Evolutionary conservation across 2,329 filamentous ascomycete genomes (phyloP), one percentile per base, ranked within the genome.

Genomic region (Apiospora marii): DNA sequence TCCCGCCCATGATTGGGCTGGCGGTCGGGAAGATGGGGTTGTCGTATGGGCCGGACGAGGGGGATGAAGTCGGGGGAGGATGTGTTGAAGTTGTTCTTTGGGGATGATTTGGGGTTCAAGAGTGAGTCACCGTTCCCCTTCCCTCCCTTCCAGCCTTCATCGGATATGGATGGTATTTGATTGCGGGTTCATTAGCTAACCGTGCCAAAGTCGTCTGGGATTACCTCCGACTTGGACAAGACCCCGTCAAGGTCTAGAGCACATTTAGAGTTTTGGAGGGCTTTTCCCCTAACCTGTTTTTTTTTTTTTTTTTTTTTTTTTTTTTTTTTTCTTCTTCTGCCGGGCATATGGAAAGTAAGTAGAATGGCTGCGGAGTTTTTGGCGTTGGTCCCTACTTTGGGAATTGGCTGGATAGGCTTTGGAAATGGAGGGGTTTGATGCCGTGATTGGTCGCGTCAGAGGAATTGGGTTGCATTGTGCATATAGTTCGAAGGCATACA

Each of bases 21-120:
- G 92, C 92, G 0, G 86, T 95, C 1, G 93, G 93, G 46, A 91
- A 90, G 80, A 89, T 91, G 77, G 92, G 91, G 1, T 85, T 94
- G 1, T 87, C 89, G 1, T 94, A 90, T 76, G 87, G 87, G 64
- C 86, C 88, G 0, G 85, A 85, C 1, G 58, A 13, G 58, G 92
- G 92, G 91, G 0, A 89, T 90, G 61, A 84, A 84, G 37, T 86
- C 84, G 58, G 92, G 92, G 0, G 88, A 90, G 73, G 90, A 93
- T 69, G 85, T 92, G 16, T 87, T 91, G 85, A 80, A 89, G 75
- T 81, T 83, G 6, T 92, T 92, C 78, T 94, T 95, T 80, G 87
- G 89, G 24, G 85, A 92, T 70, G 92, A 94, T 78, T 82, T 95
- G 71, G 92, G 88, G 0, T 91, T 91, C 77, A 84, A 82, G 10